Base-by-base conservation (phyloP, 495 filamentous ascomycete genomes). In the Hamigera avellanea region DNA sequence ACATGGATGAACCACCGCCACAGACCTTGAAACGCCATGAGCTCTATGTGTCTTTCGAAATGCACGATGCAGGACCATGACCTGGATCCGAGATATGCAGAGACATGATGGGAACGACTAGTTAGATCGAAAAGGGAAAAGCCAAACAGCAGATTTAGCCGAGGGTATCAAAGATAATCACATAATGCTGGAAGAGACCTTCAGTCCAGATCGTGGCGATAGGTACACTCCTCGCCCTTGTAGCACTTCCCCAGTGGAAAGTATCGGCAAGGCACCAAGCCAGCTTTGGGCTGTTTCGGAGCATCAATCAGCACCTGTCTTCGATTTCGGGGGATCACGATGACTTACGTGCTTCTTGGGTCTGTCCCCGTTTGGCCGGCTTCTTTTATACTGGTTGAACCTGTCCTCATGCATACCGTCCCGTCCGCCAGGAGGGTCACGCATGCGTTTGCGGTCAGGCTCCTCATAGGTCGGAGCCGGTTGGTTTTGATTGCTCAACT, bases 181-280 rank as follows among this genome's bases (percentile, higher is more conserved):
- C n/a, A n/a, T n/a, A n/a, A n/a, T n/a, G n/a, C n/a, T n/a, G n/a
- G n/a, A n/a, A n/a, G n/a, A n/a, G n/a, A n/a, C n/a, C n/a, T n/a
- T n/a, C n/a, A n/a, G n/a, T n/a, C n/a, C n/a, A n/a, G 46, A 41
- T 69, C 65, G 15, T 95, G 87, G 30, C 82, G 67, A 59, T 76
- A 95, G 1, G 83, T 91, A 54, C 87, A 95, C 23, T 80, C 78
- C 13, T 82, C 80, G 3, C 87, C 87, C 56, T 93, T 91, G 13
- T 69, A 66, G 58, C 87, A 95, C 53, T 78, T 79, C 12, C 86
- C 86, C 39, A 82, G 71, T 5, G 70, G 63, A 67, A 70, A 95
- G 57, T 86, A 93, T 33, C 69, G 73, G 59, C 87, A 95, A 12
- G 81, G 69, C 33, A 71, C 63, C 19, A 58, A 43, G 33, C 59